Evolutionary conservation across 768 basidiomycete species (phyloP), one percentile per base, ranked within the genome.

Genomic region (Dentipellis sp.): DNA sequence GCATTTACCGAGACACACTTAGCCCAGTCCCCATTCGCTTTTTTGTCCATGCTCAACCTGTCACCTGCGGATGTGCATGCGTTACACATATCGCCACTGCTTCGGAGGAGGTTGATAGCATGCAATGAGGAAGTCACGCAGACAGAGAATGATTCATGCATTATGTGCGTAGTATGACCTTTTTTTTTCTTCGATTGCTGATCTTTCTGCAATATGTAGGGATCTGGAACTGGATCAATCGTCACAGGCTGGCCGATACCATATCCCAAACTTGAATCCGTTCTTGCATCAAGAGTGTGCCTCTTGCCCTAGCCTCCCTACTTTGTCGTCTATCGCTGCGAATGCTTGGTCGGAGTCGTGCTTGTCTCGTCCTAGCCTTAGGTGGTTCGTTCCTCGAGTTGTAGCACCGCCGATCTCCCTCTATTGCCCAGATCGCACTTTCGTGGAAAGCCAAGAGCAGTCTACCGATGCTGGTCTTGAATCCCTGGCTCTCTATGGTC

Each of bases 351-450:
- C 76, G 55, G 67, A 74, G n/a, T 94, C 94, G 2, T 91, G 83
- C 65, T 72, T 97, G 29, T 93, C 91, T 39, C 82, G 90, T 39
- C 82, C 81, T 2, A 80, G 80, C 12, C 76, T 94, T 61, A 84
- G 83, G 61, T 97, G 93, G 86, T 91, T 86, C 69, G 75, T 90
- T 16, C 91, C 91, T n/a, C 75, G 84, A 9, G 93, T 75, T 8
- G 80, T 92, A 35, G 95, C 95, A 0, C 95, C 95, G 3, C 80
- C 90, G 0, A 86, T 97, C 58, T 67, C 79, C 23, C 71, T 88
- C 58, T 76, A 82, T 60, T 91, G 86, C 65, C 78, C 80, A 40
- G 81, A 91, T 67, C 83, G 92, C 48, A 79, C 84, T 6, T 97
- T 91, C 72, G 64, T 88, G 35, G 90, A 95, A 65, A 73, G 75